Conservation (phyloP, 257 asterid genomes). For the Buddleja alternifolia region DNA sequence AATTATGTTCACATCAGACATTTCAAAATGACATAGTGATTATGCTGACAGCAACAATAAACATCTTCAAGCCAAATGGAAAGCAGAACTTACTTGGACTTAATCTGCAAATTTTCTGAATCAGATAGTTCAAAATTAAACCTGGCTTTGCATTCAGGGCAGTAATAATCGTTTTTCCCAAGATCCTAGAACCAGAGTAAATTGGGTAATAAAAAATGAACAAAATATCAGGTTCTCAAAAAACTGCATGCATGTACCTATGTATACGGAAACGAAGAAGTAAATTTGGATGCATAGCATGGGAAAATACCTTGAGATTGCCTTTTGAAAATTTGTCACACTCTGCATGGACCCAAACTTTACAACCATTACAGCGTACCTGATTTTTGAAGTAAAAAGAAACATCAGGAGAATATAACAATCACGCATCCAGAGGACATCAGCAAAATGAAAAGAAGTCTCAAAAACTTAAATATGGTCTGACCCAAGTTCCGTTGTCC, state of each 20-base stretch:
- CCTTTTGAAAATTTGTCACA: constrained; percentile 76
- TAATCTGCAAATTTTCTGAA: constrained; percentile 66
- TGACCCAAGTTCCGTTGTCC: constrained; percentile 92
- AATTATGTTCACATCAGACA: constrained; percentile 26
- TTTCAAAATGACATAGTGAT: neutral
- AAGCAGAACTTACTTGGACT: constrained; percentile 62
- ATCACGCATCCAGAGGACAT: constrained; percentile 24
- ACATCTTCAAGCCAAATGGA: constrained; percentile 24
- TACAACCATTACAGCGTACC: constrained; percentile 96
- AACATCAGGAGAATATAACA: constrained; percentile 20
- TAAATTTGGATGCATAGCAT: constrained; percentile 16
- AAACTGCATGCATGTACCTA: neutral
- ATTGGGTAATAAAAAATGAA: constrained; percentile 28
- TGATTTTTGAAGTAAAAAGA: constrained; percentile 28
- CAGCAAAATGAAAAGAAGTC: neutral
- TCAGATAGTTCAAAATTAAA: constrained; percentile 95
- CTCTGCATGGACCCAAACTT: constrained; percentile 96
- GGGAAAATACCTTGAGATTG: constrained; percentile 59
- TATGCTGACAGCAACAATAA: neutral
- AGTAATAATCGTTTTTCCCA: constrained; percentile 68
- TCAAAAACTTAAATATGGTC: constrained; percentile 31
- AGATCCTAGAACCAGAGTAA: constrained; percentile 56
- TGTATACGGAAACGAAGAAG: constrained; percentile 19
- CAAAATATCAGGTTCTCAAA: constrained; percentile 16
- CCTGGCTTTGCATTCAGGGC: constrained; percentile 99